phyloP scores from a whole-genome alignment of 768 basidiomycete genomes.

The Collybia mongolica region DNA sequence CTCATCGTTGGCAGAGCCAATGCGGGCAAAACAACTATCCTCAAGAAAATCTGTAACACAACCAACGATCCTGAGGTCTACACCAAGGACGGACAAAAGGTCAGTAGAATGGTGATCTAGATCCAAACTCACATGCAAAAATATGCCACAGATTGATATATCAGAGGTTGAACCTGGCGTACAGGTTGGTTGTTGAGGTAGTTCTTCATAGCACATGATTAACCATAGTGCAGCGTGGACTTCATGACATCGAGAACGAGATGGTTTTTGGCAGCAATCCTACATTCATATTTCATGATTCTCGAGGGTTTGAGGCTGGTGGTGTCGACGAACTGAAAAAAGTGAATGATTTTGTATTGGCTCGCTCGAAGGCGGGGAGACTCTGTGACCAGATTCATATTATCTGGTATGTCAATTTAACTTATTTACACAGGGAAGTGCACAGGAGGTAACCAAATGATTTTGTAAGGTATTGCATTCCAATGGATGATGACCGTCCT shows the following conservation, averaged over 20 bases:
- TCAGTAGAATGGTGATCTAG: too few relatives aligned
- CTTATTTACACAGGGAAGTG: slow-evolving; percentile 8
- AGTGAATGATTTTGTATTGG: slow-evolving; percentile 29
- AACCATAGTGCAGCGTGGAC: slow-evolving; percentile 14
- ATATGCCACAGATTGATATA: too few relatives aligned
- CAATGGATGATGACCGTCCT: slow-evolving; percentile 22
- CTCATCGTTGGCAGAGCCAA: slow-evolving; percentile 11
- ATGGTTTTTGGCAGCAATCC: slow-evolving; percentile 20
- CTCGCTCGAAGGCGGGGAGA: slow-evolving; percentile 12
- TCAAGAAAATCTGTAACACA: slow-evolving; percentile 32
- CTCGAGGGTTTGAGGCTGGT: slow-evolving; percentile 22
- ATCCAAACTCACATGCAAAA: too few relatives aligned
- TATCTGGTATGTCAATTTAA: slow-evolving; percentile 25
- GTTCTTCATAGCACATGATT: background rate
- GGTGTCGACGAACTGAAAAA: slow-evolving; percentile 5
- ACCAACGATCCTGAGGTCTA: slow-evolving; percentile 22
- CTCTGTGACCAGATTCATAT: slow-evolving; percentile 30
- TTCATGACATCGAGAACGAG: slow-evolving; percentile 19
- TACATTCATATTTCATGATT: slow-evolving; percentile 25
- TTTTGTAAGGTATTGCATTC: slow-evolving; percentile 35
- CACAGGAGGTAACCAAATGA: background rate
- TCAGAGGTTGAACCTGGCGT: too few relatives aligned
- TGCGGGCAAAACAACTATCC: slow-evolving; percentile 28
- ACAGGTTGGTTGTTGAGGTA: too few relatives aligned
- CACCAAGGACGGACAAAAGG: too few relatives aligned